Evolutionary conservation across 2,329 filamentous ascomycete genomes (phyloP), one percentile per base, ranked within the genome.

Genomic region (Onygenales sp.): DNA sequence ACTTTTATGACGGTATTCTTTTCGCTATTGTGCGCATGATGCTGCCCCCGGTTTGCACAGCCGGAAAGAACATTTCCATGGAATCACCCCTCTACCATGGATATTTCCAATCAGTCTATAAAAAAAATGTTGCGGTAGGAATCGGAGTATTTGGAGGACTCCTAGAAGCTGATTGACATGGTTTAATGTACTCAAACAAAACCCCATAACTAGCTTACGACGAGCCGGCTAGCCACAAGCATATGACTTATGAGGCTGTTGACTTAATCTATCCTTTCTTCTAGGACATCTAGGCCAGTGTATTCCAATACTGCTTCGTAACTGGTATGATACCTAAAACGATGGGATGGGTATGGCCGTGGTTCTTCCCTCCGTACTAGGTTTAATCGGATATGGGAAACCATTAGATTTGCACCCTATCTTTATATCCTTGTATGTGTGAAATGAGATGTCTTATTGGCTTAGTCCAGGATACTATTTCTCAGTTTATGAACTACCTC

Each of bases 251-350:
- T n/a, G 9, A 14, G 3, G 17, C 21, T 10, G 32, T 48, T 21
- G 45, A 9, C 33, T 31, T 2, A 4, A 27, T 27, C 17, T 9
- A 59, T 58, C 44, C 56, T 63, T 58, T 39, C 27, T 36, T 55
- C 21, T 53, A 79, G 76, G 83, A 91, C 55, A 78, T 91, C 60
- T 93, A 86, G 86, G 79, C 87, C 46, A 84, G 85, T 52, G 78
- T 93, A 53, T 94, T 91, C 70, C 89, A 94, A 64, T 94, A 93
- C 72, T 90, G 87, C 72, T 84, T 92, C 63, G 82, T 92, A 58
- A 82, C 87, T 45, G 85, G 92, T 14, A 71, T 84, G 63, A 89
- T 90, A 78, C 93, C 89, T 35, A 77, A 92, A 55, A 67, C 79
- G 83, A 54, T 79, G 80, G 58, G 79, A 79, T 33, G 74, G 77